Evolutionary conservation across 1,284 basidiomycete species (phyloP), one percentile per base, ranked within the genome.

Genomic region (Irpex rosettiformis): DNA sequence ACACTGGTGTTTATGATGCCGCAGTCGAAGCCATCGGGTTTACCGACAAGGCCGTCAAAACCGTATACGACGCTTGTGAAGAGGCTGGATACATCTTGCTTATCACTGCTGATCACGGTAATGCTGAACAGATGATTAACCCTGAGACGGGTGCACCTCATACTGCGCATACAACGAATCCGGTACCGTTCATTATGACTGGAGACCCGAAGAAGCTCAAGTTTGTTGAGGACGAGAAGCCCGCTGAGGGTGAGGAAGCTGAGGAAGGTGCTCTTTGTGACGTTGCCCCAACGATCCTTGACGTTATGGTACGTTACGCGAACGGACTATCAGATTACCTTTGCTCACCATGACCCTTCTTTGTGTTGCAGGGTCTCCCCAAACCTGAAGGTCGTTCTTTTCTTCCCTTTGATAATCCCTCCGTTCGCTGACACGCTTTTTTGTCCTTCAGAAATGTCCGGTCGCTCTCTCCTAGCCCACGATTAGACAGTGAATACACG

Each of bases 41-140:
- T 21, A 95, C 94, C 1, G 94, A 96, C 73, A 81, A 81, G 62
- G 94, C 93, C 2, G 93, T 96, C 56, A 89, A 86, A 60, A 91
- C 88, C 10, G 83, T 95, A 61, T 92, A 91, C 75, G 82, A 90
- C 59, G 93, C 93, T 2, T 93, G 91, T 67, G 76, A 93, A 69
- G 82, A 89, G 67, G 86, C 89, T 11, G 93, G 92, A 45, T 96
- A 94, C 72, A 81, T 94, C 37, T 79, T 96, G 30, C 78, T 91
- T 66, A 80, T 96, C 72, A 96, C 94, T 4, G 86, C 94, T n/a
- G 93, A 96, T 72, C 93, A 95, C 70, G 93, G 93, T 16, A 95
- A 96, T 70, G 93, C 91, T 25, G 91, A 93, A 72, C 91, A 95
- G 77, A 96, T 96, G 94, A 77, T 88, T 62, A 91, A 96, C 74